A percentile compares a stretch with the other conserved stretches of the same genome.
Evolutionary conservation across 495 filamentous ascomycete genomes (phyloP).

Genomic region (Aspergillus nanangensis): DNA sequence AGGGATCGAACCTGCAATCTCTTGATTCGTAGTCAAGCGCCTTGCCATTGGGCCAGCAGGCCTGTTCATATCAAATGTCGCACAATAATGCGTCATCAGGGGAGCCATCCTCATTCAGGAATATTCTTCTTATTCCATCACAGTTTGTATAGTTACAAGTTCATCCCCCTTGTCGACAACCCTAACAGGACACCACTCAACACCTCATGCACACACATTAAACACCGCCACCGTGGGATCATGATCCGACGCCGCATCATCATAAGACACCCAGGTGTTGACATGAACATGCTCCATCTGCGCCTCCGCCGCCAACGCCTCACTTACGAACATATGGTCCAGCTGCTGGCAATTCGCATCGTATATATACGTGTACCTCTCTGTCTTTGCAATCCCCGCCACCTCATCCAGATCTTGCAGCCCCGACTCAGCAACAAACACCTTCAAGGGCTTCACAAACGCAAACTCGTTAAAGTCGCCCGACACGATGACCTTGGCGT

Average conservation of each 20-base stretch:
- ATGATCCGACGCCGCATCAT: conserved; percentile 49
- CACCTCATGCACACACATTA: conserved; percentile 37
- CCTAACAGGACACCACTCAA: no score
- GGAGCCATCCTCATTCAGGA: no score
- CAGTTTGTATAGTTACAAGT: no score
- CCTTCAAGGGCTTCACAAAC: conserved; percentile 46
- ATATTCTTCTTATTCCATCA: no score
- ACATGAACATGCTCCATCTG: conserved; percentile 57
- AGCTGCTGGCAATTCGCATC: conserved; percentile 52
- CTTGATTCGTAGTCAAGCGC: conserved; percentile 69
- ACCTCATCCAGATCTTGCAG: conserved; percentile 53
- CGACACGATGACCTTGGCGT: conserved; percentile 41
- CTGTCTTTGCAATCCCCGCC: conserved; percentile 31
- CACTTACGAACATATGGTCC: conserved; percentile 58
- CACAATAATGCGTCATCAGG: no score
- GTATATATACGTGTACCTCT: conserved; percentile 59
- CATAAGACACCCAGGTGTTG: conserved; percentile 52
- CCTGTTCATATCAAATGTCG: no score
- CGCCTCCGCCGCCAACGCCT: conserved; percentile 9
- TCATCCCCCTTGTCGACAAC: no score
- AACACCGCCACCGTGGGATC: conserved; percentile 55
- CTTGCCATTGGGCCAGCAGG: conserved; percentile 63
- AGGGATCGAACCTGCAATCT: conserved; percentile 48
- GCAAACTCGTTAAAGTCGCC: conserved; percentile 65
- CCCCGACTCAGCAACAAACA: conserved; percentile 33